These are phyloP conservation scores for Pycnococcus provasolii DNA, from an alignment of 139 green algal genomes.

Conservation along the genomic window DNA sequence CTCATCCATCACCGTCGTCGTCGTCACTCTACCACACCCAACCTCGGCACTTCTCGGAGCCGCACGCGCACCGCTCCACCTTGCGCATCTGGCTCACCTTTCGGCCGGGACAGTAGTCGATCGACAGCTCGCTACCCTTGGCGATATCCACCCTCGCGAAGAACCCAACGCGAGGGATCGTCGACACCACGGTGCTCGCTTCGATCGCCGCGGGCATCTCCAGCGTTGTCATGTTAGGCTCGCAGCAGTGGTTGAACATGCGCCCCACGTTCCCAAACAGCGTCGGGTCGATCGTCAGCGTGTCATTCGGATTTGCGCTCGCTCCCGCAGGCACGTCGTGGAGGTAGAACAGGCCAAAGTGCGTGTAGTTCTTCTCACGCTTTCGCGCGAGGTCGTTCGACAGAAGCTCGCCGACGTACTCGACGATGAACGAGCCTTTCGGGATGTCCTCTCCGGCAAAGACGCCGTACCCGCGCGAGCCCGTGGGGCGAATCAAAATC, in stretches of 20 bases:
- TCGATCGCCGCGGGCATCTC: slow-evolving; percentile 57
- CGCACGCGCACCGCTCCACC: neutral
- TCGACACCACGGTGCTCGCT: slow-evolving; percentile 79
- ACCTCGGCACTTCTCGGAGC: neutral
- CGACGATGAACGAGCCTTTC: slow-evolving; percentile 75
- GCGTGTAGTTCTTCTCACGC: slow-evolving; percentile 78
- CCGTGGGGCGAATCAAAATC: slow-evolving; percentile 33
- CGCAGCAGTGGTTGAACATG: slow-evolving; percentile 92
- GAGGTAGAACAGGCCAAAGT: slow-evolving; percentile 93
- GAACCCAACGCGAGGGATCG: slow-evolving; percentile 76
- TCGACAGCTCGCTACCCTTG: slow-evolving; percentile 70
- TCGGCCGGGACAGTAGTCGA: slow-evolving; percentile 61
- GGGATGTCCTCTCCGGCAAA: slow-evolving; percentile 60
- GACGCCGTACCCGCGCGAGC: slow-evolving; percentile 61
- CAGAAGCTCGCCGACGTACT: slow-evolving; percentile 91
- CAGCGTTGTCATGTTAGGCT: slow-evolving; percentile 62
- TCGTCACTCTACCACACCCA: slow-evolving; percentile 3
- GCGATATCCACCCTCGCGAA: slow-evolving; percentile 53
- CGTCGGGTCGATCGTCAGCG: slow-evolving; percentile 59
- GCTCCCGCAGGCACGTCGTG: slow-evolving; percentile 56
- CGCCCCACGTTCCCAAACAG: slow-evolving; percentile 68
- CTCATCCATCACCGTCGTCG: neutral
- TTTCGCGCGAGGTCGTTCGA: neutral
- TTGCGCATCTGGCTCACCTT: neutral
- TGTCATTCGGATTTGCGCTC: no score